Base-by-base conservation (phyloP, 768 basidiomycete genomes). In the Boletales sp. region DNA sequence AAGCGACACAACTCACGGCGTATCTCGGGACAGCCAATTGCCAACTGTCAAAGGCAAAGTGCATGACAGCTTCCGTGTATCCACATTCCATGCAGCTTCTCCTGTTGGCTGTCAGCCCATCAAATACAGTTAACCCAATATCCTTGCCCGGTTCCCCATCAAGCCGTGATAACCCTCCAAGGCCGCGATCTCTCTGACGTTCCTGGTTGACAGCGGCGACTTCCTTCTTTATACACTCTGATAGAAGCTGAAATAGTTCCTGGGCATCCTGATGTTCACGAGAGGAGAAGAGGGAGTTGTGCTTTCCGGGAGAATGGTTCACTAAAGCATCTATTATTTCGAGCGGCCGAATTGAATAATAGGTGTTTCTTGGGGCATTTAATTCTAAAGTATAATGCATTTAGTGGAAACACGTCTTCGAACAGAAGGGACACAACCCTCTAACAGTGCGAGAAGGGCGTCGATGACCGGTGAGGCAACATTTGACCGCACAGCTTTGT, bases 211-310 rank as follows among this genome's bases (percentile, higher is more conserved):
- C 79, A 2, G 84, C 79, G 2, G 71, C 63, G n/a, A 84, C 76
- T 66, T 98, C 95, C 53, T 84, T 86, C 69, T 91, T 91, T 57
- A 97, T 77, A 45, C 84, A 88, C 65, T 94, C 93, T 1, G 93
- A 87, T 9, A 97, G 74, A 30, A 97, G 83, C 58, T 95, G 87
- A 72, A 97, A 97, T n/a, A 98, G 78, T 64, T 98, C 95, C 63
- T 98, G 95, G 5, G 95, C 95, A 65, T 98, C 95, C 71, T 98
- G 95, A 65, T 98, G 95, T 64, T 97, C 93, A 12, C 91, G 84
- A 1, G 92, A 92, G 56, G 83, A 82, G 67, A 95, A 86, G 11
- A 93, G 76, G 0, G 86, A 77, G 57, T 78, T 78, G 54, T 76
- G 66, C 61, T 78, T 79, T 43, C 78, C 78, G 31, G 74, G 67